These are phyloP conservation scores for Saccharomyces paradoxus DNA, from an alignment of 805 yeast species.

Conservation along the genomic window DNA sequence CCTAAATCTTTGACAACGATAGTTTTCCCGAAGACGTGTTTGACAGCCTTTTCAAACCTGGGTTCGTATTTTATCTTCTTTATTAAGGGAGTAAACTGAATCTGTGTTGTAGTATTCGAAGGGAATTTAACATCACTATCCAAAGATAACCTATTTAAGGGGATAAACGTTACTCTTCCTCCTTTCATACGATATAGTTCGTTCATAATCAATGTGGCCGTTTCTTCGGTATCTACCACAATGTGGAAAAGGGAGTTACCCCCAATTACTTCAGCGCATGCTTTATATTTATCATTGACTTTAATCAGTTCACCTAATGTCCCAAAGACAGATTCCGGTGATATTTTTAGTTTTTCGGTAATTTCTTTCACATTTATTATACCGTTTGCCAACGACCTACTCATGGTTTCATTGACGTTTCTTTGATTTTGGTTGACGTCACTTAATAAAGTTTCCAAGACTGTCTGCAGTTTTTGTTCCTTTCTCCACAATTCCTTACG, in stretches of 20 bases:
- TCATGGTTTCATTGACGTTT: conserved; percentile 64
- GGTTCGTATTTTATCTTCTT: conserved; percentile 60
- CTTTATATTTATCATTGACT: conserved; percentile 73
- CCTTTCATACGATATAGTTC: conserved; percentile 59
- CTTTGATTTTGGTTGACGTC: conserved; percentile 53
- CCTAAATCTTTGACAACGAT: conserved; percentile 66
- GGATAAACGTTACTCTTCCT: conserved; percentile 89
- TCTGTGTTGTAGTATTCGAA: conserved; percentile 35
- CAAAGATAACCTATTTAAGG: conserved; percentile 56
- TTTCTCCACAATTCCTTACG: conserved; percentile 74
- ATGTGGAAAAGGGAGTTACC: conserved; percentile 81
- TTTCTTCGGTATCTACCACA: conserved; percentile 79
- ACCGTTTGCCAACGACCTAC: conserved; percentile 60
- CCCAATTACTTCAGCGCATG: conserved; percentile 84
- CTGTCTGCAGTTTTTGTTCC: conserved; percentile 56
- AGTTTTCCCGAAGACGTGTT: conserved; percentile 73
- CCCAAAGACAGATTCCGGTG: conserved; percentile 59
- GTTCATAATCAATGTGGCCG: conserved; percentile 73
- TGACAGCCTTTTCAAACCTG: conserved; percentile 55
- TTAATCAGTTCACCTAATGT: conserved; percentile 76
- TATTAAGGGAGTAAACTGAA: conserved; percentile 60
- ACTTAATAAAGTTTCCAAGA: conserved; percentile 44
- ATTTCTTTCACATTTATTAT: conserved; percentile 61
- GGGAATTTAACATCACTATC: conserved; percentile 47
- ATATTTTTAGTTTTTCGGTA: conserved; percentile 47